Evolutionary conservation across 495 filamentous ascomycete species (phyloP).

Genomic region (Neurospora sp.): DNA sequence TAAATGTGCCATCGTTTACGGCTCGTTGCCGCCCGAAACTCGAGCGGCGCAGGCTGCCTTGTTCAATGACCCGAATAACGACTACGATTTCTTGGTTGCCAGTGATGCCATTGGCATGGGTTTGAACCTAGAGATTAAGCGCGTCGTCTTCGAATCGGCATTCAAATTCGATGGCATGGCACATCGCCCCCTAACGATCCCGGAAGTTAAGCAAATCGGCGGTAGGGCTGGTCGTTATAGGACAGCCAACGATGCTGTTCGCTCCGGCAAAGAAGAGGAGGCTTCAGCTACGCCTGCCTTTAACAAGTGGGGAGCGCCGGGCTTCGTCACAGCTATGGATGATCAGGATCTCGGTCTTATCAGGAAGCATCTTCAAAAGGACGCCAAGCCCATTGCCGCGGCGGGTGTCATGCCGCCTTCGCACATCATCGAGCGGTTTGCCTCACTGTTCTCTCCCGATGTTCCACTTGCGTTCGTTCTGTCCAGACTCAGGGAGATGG

Average conservation of each 20-base stretch:
- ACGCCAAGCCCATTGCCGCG: conserved; percentile 54
- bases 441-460: conserved; percentile 63
- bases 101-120: conserved; percentile 99
- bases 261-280: conserved; percentile 2
- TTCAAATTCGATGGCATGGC: conserved; percentile 52
- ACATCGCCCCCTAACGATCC: conserved; percentile 46
- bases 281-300: conserved; percentile 29
- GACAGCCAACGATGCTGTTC: conserved; percentile 47
- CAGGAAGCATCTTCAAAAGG: conserved; percentile 45
- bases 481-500: conserved; percentile 56
- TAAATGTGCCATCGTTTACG: conserved; percentile 88
- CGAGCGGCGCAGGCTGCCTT: conserved; percentile 79
- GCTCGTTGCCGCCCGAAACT: conserved; percentile 83
- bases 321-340: conserved; percentile 75
- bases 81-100: conserved; percentile 88
- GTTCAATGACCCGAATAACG: conserved; percentile 90
- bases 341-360: conserved; percentile 56
- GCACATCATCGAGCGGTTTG: conserved; percentile 56
- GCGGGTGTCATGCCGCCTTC: conserved; percentile 69
- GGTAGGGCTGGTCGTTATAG: conserved; percentile 87
- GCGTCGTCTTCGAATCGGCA: conserved; percentile 74
- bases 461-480: conserved; percentile 73
- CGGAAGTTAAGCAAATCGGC: conserved; percentile 88
- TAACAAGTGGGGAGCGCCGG: conserved; percentile 33
- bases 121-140: conserved; percentile 85